Evolutionary conservation across 306 rosid species (phyloP), one percentile per base, ranked within the genome.

Genomic region (Amphicarpaea edgeworthii): DNA sequence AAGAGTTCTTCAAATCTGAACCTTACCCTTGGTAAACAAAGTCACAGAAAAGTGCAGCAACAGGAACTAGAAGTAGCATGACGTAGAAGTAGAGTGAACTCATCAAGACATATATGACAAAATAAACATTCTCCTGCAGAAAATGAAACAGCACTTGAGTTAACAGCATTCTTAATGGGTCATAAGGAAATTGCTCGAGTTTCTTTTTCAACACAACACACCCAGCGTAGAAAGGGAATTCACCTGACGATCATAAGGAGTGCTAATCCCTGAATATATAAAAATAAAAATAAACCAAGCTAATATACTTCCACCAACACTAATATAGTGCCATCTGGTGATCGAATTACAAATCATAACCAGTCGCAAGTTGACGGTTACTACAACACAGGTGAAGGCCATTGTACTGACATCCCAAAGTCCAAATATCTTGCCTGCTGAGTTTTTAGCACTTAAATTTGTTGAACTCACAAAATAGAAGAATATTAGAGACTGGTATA

Each of bases 391-490:
- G 5, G 99, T 89, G 87, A 88, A 95, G 73, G 97, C 89, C 97
- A 95, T 85, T 73, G 99, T 95, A 86, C 99, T 87, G 81, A 92
- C 90, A 86, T 95, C 99, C 97, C 95, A 90, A 64, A 90, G 88
- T 72, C 97, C 97, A 79, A 92, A 90, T 76, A 83, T 79, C 84
- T 85, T 89, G 68, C 99, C 99, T 4, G 83, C 75, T 50, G 92
- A 76, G 81, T 83, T 89, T 79, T 84, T 89, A 77, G 88, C 91
- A 81, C 83, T 72, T 70, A 77, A 54, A 43, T 82, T 90, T 49
- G 97, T 68, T 38, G 68, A 15, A 43, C 83, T 87, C 47, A 86
- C 92, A 82, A 92, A 92, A 77, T 78, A 84, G 85, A 23, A 95
- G 79, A 92, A 89, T 76, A 95, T 54, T 40, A 95, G 87, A 84